Conservation (phyloP, 352 stramenopile genomes). For the Phytophthora macrochlamydospora region DNA sequence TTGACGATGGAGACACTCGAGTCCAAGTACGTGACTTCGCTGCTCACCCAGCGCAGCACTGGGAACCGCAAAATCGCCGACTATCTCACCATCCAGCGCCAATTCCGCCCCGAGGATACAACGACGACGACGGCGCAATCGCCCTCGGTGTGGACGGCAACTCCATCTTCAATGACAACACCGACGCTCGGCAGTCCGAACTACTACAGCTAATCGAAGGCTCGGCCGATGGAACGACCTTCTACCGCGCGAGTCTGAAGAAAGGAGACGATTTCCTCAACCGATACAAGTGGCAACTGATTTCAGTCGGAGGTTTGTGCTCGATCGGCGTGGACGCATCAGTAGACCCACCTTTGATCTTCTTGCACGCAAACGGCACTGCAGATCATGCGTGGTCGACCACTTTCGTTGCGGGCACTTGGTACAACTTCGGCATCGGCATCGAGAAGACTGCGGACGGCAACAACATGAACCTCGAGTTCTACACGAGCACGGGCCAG, state of each 20-base stretch:
- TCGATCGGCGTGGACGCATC: conserved; percentile 59
- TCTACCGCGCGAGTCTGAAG: conserved; percentile 64
- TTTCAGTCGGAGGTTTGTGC: conserved; percentile 64
- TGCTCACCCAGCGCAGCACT: conserved; percentile 45
- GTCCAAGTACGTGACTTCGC: conserved; percentile 65
- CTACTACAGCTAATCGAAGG: conserved; percentile 55
- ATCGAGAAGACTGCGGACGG: conserved; percentile 26
- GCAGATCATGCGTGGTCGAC: conserved; percentile 53
- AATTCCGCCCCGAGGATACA: conserved; percentile 47
- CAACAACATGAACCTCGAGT: conserved; percentile 35
- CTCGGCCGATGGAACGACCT: conserved; percentile 42
- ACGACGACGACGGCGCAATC: conserved; percentile 60
- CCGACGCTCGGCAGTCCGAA: conserved; percentile 63
- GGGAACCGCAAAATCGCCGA: conserved; percentile 36
- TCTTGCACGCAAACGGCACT: conserved; percentile 51
- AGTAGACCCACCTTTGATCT: conserved; percentile 44
- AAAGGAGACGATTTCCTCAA: conserved; percentile 55
- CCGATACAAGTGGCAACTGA: conserved; percentile 58
- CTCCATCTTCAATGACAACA: conserved; percentile 52
- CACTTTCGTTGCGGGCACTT: conserved; percentile 49
- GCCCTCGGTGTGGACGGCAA: conserved; percentile 51
- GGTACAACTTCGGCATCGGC: conserved; percentile 73
- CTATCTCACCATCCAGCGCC: conserved; percentile 48
- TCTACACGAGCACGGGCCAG: conserved; percentile 58
- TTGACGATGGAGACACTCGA: conserved; percentile 57